Evolutionary conservation across 768 basidiomycete genomes (phyloP), one percentile per base, ranked within the genome.

Genomic region (Serpula lacrymans): DNA sequence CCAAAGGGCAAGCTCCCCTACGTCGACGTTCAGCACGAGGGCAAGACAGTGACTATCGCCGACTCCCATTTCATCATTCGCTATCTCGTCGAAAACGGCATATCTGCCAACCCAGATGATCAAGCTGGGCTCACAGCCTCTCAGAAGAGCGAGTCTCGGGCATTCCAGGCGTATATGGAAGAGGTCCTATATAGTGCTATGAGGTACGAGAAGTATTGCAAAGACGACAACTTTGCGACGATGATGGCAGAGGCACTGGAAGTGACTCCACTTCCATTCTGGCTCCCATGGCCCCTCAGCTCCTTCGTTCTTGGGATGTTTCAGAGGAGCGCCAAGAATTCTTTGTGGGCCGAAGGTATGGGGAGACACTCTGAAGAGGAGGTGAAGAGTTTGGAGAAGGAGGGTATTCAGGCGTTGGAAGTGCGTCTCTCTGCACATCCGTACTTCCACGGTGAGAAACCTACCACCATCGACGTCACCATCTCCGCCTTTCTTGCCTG

Each of bases 31-130:
- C 31, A 24, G 16, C 39, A 26, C 26, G 21, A 36, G 21, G 21
- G 24, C 5, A 40, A 8, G 14, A 20, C 26, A 8, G 20, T 30
- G 21, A 29, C 37, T 8, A 17, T 38, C 18, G 14, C 46, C 33
- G 46, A 38, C 35, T 43, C 46, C n/a, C 41, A 42, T 23, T 47
- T 43, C 27, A 47, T 47, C 27, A 38, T 47, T 20, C 6, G 16
- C 13, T 6, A 44, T 6, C 45, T 43, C 14, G 33, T 36, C 3
- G n/a, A n/a, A 14, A 13, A 14, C 8, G 43, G 43, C 32, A 13
- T 45, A 17, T 11, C 39, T 18, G 5, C 13, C 10, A 29, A 45
- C 31, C 27, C 18, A 9, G 43, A 45, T 30, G 17, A 20, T 1
- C 16, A 11, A 11, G 38, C 38, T 6, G 6, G 7, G n/a, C 40